Conservation (phyloP, 805 yeast genomes). For the Lipomyces sp. region DNA sequence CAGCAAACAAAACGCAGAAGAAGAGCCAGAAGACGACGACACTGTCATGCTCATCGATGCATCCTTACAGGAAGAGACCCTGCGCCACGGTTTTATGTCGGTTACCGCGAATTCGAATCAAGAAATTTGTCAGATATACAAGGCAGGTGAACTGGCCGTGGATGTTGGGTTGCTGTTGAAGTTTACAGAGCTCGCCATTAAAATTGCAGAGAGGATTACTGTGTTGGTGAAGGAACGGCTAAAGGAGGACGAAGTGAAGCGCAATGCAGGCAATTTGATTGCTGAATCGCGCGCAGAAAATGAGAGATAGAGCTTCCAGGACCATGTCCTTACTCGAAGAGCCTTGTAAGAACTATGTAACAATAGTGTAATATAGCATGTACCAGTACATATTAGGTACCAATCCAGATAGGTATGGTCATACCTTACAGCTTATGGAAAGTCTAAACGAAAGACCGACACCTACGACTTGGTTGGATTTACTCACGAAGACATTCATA, state of each 20-base stretch:
- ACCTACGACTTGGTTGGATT: too few relatives aligned
- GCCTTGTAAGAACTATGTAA: too few relatives aligned
- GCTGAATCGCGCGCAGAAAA: slow-evolving; percentile 27
- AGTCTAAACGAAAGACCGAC: too few relatives aligned
- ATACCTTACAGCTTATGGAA: too few relatives aligned
- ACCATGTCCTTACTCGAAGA: too few relatives aligned
- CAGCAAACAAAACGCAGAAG: slow-evolving; percentile 21
- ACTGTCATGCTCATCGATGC: slow-evolving; percentile 67
- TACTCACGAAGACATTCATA: too few relatives aligned
- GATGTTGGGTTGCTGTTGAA: slow-evolving; percentile 67
- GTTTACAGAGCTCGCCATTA: slow-evolving; percentile 64
- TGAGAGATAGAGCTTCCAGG: slow-evolving; percentile 18
- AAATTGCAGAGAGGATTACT: slow-evolving; percentile 61
- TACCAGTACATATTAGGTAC: too few relatives aligned
- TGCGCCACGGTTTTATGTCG: slow-evolving; percentile 75
- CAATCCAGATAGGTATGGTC: too few relatives aligned
- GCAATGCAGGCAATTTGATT: slow-evolving; percentile 33
- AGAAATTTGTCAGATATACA: slow-evolving; percentile 84
- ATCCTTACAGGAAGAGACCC: slow-evolving; percentile 66
- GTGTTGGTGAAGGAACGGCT: slow-evolving; percentile 57
- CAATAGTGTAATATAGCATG: too few relatives aligned
- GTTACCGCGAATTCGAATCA: slow-evolving; percentile 85
- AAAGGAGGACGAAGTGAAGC: slow-evolving; percentile 50
- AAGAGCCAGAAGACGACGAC: slow-evolving; percentile 16
- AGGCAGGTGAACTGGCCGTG: slow-evolving; percentile 80